Evolutionary conservation across 345 rosid genomes (phyloP).

Genomic region (Anastatica hierochuntica): DNA sequence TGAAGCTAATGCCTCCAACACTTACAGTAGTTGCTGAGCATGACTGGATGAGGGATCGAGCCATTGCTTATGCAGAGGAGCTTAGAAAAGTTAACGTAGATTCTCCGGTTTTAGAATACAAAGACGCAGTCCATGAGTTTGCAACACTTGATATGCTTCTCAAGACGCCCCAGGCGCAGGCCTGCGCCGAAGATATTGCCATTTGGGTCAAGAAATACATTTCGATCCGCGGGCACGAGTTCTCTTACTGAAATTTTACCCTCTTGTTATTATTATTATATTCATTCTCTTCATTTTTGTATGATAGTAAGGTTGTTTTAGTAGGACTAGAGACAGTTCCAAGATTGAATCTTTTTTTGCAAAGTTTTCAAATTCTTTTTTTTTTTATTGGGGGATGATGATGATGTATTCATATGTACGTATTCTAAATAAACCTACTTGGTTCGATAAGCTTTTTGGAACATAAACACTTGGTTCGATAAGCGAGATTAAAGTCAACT

Average conservation of each 20-base stretch:
- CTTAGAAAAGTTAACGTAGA: slow-evolving; percentile 82
- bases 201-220: slow-evolving; percentile 90
- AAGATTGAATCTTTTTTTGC: not conserved
- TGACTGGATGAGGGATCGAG: slow-evolving; percentile 97
- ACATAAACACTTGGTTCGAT: too few relatives aligned
- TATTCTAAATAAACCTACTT: slow-evolving; percentile 14
- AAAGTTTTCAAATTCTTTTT: not conserved
- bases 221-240: slow-evolving; percentile 77
- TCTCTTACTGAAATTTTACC: slow-evolving; percentile 49
- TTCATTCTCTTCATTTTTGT: slow-evolving; percentile 14
- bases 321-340: slow-evolving; percentile 12
- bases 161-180: slow-evolving; percentile 80
- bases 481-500: too few relatives aligned
- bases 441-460: not conserved
- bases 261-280: not conserved
- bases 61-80: slow-evolving; percentile 85
- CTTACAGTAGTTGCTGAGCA: slow-evolving; percentile 88
- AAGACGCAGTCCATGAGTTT: slow-evolving; percentile 94
- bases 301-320: slow-evolving; percentile 14
- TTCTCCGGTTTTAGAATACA: slow-evolving; percentile 83
- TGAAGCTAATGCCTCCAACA: slow-evolving; percentile 88
- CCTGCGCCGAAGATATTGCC: slow-evolving; percentile 79
- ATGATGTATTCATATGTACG: slow-evolving; percentile 19
- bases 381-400: not conserved
- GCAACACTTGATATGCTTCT: slow-evolving; percentile 87